phyloP scores from a whole-genome alignment of 371 early-diverging fungal genomes.

The Phascolomyces articulosus region DNA sequence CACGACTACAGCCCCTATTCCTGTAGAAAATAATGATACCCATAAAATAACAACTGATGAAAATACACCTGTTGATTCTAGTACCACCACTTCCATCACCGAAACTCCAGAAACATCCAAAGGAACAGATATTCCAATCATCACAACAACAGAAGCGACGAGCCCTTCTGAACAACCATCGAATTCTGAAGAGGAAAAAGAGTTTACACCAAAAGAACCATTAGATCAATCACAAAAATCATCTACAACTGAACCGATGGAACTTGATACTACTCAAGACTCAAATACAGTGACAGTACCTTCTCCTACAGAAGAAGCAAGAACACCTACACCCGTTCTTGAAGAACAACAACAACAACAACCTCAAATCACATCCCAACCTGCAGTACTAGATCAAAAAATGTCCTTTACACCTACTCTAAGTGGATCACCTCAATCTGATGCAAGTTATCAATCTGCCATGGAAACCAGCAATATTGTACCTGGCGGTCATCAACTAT shows the following conservation, averaged over 20 bases:
- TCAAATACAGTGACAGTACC: background rate
- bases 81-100: too few relatives aligned
- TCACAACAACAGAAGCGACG: background rate
- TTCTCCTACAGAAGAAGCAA: background rate
- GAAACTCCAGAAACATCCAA: too few relatives aligned
- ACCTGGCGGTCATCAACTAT: too few relatives aligned
- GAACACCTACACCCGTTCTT: background rate
- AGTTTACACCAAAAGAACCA: too few relatives aligned
- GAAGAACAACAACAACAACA: background rate
- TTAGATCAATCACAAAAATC: too few relatives aligned
- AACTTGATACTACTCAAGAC: background rate
- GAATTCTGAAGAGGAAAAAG: too few relatives aligned
- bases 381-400: background rate
- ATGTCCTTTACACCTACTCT: background rate
- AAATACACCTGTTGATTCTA: too few relatives aligned
- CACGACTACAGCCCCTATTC: background rate
- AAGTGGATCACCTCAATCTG: background rate
- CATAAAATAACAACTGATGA: too few relatives aligned
- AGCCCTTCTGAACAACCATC: too few relatives aligned
- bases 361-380: background rate
- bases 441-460: slow-evolving; percentile 8
- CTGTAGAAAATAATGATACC: background rate
- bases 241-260: background rate
- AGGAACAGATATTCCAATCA: too few relatives aligned
- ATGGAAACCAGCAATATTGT: background rate